Conservation (phyloP, 495 filamentous ascomycete species). For the Aspergillus heteromorphus region DNA sequence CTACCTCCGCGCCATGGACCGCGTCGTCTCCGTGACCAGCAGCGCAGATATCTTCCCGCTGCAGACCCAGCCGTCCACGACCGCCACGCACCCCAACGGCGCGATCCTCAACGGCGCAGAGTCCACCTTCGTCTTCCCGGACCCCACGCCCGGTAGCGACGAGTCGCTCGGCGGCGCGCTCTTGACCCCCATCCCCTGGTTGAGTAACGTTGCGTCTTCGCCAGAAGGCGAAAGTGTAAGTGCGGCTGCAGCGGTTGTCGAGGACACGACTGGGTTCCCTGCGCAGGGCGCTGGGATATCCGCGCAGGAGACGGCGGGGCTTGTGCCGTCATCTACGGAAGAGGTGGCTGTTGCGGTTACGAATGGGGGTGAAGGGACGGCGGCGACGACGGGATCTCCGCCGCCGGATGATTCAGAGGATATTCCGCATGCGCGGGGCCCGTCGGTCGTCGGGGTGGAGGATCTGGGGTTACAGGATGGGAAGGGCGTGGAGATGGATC, state of each 20-base stretch:
- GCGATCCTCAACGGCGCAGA: conserved; percentile 25
- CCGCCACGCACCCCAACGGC: conserved; percentile 43
- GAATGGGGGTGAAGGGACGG: conserved; percentile 26
- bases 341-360: neutral
- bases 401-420: conserved; percentile 44
- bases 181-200: conserved; percentile 91
- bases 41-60: conserved; percentile 76
- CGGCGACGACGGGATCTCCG: conserved; percentile 11
- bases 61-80: conserved; percentile 50
- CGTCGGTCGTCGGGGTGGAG: conserved; percentile 74
- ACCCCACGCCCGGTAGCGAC: conserved; percentile 61
- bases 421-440: conserved; percentile 73
- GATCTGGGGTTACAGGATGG: conserved; percentile 77
- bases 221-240: conserved; percentile 19
- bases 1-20: conserved; percentile 86
- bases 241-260: neutral
- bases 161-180: conserved; percentile 88
- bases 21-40: conserved; percentile 88
- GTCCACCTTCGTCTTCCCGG: conserved; percentile 27
- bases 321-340: neutral
- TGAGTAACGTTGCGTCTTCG: conserved; percentile 42
- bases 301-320: conserved; percentile 6
- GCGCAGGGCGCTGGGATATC: neutral
- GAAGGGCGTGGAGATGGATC: conserved; percentile 40
- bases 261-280: neutral